phyloP scores from a whole-genome alignment of 305 asterid species.

The Fraxinus latifolia region DNA sequence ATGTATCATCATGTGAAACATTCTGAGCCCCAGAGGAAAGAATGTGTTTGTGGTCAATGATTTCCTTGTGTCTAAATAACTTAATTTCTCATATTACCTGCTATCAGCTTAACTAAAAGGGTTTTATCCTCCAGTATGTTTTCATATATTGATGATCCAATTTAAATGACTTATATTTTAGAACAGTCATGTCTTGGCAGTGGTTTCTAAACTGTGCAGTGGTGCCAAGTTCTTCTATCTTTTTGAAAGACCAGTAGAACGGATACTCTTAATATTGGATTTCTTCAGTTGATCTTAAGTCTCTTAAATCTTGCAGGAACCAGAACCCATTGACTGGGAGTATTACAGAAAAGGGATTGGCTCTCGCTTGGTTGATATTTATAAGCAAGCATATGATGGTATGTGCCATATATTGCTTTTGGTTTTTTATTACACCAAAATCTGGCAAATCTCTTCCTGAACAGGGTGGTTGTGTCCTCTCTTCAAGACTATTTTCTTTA shows the following conservation, averaged over 20 bases:
- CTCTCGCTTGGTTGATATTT: conserved; percentile 84
- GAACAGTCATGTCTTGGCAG: neutral
- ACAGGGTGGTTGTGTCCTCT: neutral
- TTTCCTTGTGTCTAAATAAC: neutral
- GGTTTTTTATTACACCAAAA: neutral
- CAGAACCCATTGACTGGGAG: conserved; percentile 90
- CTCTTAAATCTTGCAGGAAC: conserved; percentile 55
- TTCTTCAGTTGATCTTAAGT: conserved; percentile 5
- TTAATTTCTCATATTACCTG: neutral
- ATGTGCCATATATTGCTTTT: conserved; percentile 24
- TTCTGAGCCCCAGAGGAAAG: neutral
- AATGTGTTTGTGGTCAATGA: neutral
- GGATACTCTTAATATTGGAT: neutral
- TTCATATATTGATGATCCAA: neutral
- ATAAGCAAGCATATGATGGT: conserved; percentile 90
- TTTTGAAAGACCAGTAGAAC: neutral
- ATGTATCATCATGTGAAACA: neutral
- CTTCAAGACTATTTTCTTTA: neutral
- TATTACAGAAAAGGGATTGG: conserved; percentile 87
- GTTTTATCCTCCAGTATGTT: neutral
- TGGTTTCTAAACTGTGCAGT: neutral
- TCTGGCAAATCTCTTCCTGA: neutral
- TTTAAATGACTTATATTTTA: neutral
- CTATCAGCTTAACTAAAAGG: neutral
- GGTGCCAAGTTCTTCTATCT: neutral